phyloP scores from a whole-genome alignment of 2,329 filamentous ascomycete species.

The Basipetospora chlamydospora region DNA sequence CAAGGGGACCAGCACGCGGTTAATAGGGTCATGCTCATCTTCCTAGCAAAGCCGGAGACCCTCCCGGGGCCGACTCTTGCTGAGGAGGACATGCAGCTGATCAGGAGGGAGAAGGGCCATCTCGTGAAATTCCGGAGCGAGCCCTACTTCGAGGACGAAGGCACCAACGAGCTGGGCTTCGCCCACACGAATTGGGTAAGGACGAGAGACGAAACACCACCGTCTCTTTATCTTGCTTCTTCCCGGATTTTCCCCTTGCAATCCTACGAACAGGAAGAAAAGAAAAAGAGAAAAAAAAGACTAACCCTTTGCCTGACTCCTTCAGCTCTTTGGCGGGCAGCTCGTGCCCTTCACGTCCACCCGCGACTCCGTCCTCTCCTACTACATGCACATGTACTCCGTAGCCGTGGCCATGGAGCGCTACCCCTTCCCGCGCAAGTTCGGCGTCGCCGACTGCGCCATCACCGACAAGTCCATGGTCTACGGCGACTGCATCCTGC shows the following conservation, averaged over 20 bases:
- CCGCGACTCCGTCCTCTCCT: background rate
- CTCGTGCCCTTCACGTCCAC: background rate
- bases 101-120: too few species aligned
- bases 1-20: too few species aligned
- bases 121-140: constrained; percentile 6
- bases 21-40: too few species aligned
- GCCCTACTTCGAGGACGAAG: constrained; percentile 13
- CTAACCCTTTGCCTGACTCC: too few species aligned
- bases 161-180: constrained; percentile 11
- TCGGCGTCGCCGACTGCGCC: constrained; percentile 4
- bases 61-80: too few species aligned
- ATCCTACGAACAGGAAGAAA: background rate
- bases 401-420: background rate
- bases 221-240: background rate
- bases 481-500: background rate
- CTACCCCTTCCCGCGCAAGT: background rate
- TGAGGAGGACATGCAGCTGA: too few species aligned
- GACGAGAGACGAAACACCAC: constrained; percentile 1
- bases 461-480: too few species aligned
- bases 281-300: too few species aligned
- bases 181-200: constrained; percentile 12
- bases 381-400: background rate
- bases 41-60: too few species aligned
- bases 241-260: background rate
- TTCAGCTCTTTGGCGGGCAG: constrained; percentile 1